These are phyloP conservation scores for Silene coronaria DNA, from an alignment of 179 eudicot species.

Conservation along the genomic window DNA sequence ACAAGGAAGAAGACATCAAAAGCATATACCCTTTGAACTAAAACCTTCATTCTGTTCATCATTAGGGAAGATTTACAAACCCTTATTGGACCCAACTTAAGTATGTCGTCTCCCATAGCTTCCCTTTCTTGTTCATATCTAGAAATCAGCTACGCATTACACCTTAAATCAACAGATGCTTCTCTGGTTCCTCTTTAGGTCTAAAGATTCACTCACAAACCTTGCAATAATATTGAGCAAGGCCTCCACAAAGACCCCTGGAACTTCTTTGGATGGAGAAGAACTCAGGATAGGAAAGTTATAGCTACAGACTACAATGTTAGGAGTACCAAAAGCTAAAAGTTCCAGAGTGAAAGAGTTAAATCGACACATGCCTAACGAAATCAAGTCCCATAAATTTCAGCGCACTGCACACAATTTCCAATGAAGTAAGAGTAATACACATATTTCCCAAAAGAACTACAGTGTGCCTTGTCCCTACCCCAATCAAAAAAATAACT, in stretches of 20 bases:
- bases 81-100: neutral
- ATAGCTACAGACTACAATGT: neutral
- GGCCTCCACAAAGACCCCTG: neutral
- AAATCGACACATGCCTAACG: neutral
- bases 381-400: neutral
- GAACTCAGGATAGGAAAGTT: neutral
- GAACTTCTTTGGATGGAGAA: neutral
- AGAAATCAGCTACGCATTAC: neutral
- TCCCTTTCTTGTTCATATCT: neutral
- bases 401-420: neutral
- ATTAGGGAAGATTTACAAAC: neutral
- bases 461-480: neutral
- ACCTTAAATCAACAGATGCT: neutral
- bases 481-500: neutral
- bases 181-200: neutral
- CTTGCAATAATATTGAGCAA: neutral
- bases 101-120: neutral
- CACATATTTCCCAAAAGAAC: neutral
- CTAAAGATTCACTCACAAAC: neutral
- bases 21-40: neutral
- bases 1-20: neutral
- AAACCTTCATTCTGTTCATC: neutral
- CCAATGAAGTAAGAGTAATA: neutral
- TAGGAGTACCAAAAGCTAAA: neutral
- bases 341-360: too few species aligned